A percentile compares a stretch with the other conserved stretches of the same genome.
phyloP scores from a whole-genome alignment of 371 early-diverging fungal species.

The Coemansia sp. region DNA sequence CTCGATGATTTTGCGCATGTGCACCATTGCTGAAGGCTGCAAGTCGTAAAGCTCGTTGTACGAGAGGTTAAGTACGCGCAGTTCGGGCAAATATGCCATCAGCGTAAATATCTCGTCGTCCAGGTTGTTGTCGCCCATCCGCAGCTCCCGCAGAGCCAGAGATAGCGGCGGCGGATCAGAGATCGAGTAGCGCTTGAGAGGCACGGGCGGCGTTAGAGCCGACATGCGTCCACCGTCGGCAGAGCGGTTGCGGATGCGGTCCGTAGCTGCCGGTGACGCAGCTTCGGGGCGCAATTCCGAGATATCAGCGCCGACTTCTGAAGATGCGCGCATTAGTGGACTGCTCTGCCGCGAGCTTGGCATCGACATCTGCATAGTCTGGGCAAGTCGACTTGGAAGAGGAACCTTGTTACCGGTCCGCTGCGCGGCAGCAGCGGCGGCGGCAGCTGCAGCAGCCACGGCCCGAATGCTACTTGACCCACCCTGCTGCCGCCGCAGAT shows the following conservation, averaged over 20 bases:
- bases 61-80: slow-evolving; percentile 75
- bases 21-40: slow-evolving; percentile 52
- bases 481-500: slow-evolving; percentile 40
- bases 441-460: slow-evolving; percentile 39
- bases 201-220: slow-evolving; percentile 19
- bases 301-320: slow-evolving; percentile 15
- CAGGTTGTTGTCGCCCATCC: slow-evolving; percentile 78
- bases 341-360: slow-evolving; percentile 29
- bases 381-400: slow-evolving; percentile 12
- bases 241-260: slow-evolving; percentile 41
- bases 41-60: slow-evolving; percentile 82
- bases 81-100: slow-evolving; percentile 67
- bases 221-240: slow-evolving; percentile 35
- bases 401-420: slow-evolving; percentile 32
- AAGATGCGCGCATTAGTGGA: slow-evolving; percentile 32
- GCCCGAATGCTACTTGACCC: slow-evolving; percentile 50
- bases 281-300: not conserved
- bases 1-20: slow-evolving; percentile 67
- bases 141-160: slow-evolving; percentile 58
- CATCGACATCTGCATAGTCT: slow-evolving; percentile 28
- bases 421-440: slow-evolving; percentile 58
- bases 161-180: slow-evolving; percentile 53
- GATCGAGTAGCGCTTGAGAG: slow-evolving; percentile 42
- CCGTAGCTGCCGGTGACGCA: not conserved
- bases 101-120: slow-evolving; percentile 83